Evolutionary conservation across 495 filamentous ascomycete genomes (phyloP), one percentile per base, ranked within the genome.

Genomic region (Hypoxylon rickii): DNA sequence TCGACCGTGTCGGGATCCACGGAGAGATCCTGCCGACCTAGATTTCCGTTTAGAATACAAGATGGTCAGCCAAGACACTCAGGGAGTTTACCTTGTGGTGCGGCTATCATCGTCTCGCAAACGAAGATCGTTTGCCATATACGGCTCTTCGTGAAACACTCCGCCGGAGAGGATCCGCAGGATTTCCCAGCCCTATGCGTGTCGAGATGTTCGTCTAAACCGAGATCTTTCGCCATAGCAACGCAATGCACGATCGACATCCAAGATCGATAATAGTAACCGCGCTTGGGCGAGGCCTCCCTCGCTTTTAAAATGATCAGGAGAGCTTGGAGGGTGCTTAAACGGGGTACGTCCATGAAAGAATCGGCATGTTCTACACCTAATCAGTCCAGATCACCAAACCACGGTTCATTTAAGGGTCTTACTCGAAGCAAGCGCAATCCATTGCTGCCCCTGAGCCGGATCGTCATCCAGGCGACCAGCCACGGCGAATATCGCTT

Each of bases 191-290:
- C 81, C 44, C 84, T 79, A 70, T 98, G 94, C 33, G 81, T 79
- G 34, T 84, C 84, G 59, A 84, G 83, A 72, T 98, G 94, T 65
- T 95, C 90, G 66, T 97, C 86, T 6, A 98, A 77, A 34, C 90
- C 92, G 46, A 98, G 78, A 67, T 98, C 94, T 62, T 95, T 92
- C 36, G 86, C 90, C 89, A 98, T 95, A 8, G 90, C 86, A 17
- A 96, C 86, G 47, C 92, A 86, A 34, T 89, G 91, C 46, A 96
- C 92, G 39, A 97, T 85, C 5, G 89, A 95, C 83, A 96, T 96
- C 94, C 94, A 98, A 8, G 94, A 98, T 18, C 94, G 84, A 67
- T 92, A 97, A 71, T 94, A 98, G 69, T 98, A 98, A 1, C 94
- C 94, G 63, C 90, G 86, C 67, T 94, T 94, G 1, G 95, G 95